Conservation (phyloP, 106 monocot genomes). For the Apostasia shenzhenica region DNA sequence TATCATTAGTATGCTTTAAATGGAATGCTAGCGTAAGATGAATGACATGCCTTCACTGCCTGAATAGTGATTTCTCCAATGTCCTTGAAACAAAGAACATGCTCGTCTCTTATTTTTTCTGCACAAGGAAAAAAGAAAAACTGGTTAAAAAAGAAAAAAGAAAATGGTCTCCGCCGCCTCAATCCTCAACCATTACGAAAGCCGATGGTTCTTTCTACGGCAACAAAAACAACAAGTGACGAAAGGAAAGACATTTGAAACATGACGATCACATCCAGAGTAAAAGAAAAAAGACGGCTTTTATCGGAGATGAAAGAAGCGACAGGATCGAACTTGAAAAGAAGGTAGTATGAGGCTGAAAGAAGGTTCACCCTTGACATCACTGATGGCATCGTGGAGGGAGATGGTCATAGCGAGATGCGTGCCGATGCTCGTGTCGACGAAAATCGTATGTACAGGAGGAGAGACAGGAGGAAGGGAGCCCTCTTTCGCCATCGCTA, state of each 20-base stretch:
- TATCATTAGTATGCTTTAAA: too few species aligned
- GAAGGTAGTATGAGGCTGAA: not conserved
- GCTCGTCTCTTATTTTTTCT: not conserved
- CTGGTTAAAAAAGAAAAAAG: too few species aligned
- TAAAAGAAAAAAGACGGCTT: too few species aligned
- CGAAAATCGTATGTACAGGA: slow-evolving; percentile 5
- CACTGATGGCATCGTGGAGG: slow-evolving; percentile 3
- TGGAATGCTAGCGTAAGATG: not conserved
- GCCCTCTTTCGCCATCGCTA: not conserved
- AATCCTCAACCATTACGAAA: not conserved
- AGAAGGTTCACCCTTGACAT: not conserved
- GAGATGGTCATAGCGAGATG: slow-evolving; percentile 7
- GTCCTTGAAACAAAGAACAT: slow-evolving; percentile 8
- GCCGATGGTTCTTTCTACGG: not conserved
- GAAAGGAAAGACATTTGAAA: too few species aligned
- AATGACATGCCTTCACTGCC: slow-evolving; percentile 2
- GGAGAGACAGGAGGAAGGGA: not conserved
- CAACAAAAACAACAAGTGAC: not conserved
- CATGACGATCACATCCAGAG: too few species aligned
- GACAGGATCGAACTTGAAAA: not conserved
- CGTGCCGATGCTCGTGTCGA: slow-evolving; percentile 5
- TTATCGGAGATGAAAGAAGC: too few species aligned
- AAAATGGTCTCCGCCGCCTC: not conserved
- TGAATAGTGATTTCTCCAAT: slow-evolving; percentile 2
- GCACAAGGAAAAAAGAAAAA: too few species aligned